phyloP scores from a whole-genome alignment of 2,329 filamentous ascomycete genomes.

The Neophaeococcomyces aloes region DNA sequence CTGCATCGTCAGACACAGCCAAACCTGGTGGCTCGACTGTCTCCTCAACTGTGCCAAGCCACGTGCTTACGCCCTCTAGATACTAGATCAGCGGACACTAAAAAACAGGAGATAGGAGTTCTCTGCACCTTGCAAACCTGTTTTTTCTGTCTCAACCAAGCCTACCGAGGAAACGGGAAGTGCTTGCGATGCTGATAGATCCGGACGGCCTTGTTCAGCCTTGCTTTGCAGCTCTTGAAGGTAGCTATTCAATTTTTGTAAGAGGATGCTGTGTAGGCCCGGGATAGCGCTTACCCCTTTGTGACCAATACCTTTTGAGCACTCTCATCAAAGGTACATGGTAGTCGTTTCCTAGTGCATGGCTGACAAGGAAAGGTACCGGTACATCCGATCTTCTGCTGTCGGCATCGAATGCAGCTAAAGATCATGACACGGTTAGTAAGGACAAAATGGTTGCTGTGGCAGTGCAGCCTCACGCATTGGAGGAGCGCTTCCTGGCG shows the following conservation, averaged over 20 bases:
- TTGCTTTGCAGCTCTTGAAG: background rate
- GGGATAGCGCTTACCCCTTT: conserved; percentile 29
- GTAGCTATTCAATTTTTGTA: conserved; percentile 8
- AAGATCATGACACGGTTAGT: conserved; percentile 7
- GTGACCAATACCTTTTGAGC: conserved; percentile 42
- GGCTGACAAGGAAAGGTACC: conserved; percentile 34
- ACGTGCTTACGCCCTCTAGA: too few species aligned
- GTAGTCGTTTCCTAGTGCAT: conserved; percentile 35
- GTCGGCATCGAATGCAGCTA: conserved; percentile 37
- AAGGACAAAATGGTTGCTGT: background rate
- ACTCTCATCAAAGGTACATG: conserved; percentile 36
- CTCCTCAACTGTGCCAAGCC: background rate
- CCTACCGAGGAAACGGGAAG: too few species aligned
- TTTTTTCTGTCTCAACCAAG: too few species aligned
- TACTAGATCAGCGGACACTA: background rate
- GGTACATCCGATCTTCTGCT: conserved; percentile 38
- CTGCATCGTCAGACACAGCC: background rate
- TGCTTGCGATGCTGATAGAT: too few species aligned
- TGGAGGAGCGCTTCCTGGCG: conserved; percentile 26
- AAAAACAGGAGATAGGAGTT: background rate
- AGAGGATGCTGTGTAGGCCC: conserved; percentile 6
- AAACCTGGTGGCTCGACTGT: background rate
- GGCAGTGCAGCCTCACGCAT: conserved; percentile 23
- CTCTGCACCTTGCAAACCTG: background rate
- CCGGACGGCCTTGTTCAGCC: too few species aligned